A percentile compares a stretch with the other conserved stretches of the same genome.
phyloP scores from a whole-genome alignment of 768 basidiomycete genomes.

The Pulveroboletus sp. region DNA sequence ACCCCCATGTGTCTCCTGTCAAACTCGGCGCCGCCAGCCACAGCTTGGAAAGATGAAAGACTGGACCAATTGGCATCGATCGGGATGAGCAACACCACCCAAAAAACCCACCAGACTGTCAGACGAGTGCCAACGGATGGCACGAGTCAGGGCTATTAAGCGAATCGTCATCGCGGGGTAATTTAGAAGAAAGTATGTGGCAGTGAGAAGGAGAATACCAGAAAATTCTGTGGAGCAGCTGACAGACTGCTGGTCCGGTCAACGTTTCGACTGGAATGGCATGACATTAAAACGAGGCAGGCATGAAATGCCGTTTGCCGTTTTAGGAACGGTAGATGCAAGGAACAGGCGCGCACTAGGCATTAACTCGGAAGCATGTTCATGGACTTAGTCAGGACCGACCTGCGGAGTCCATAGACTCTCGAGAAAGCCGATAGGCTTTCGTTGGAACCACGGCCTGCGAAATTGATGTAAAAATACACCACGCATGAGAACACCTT shows the following conservation, averaged over 20 bases:
- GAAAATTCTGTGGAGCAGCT: slow-evolving; percentile 19
- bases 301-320: slow-evolving; percentile 8
- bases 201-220: slow-evolving; percentile 4
- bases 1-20: slow-evolving; percentile 5
- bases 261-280: slow-evolving; percentile 4
- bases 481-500: slow-evolving; percentile 16
- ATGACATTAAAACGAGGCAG: slow-evolving; percentile 24
- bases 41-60: slow-evolving; percentile 17
- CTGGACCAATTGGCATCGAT: slow-evolving; percentile 8
- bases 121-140: not conserved
- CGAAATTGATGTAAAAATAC: slow-evolving; percentile 28
- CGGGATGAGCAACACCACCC: slow-evolving; percentile 1
- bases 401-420: slow-evolving; percentile 11
- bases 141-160: slow-evolving; percentile 1
- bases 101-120: slow-evolving; percentile 7
- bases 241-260: slow-evolving; percentile 6
- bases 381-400: slow-evolving; percentile 22
- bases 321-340: slow-evolving; percentile 17
- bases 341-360: slow-evolving; percentile 7
- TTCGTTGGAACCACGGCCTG: slow-evolving; percentile 8
- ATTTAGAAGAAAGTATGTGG: slow-evolving; percentile 4
- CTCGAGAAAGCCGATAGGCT: slow-evolving; percentile 3
- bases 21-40: slow-evolving; percentile 12
- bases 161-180: slow-evolving; percentile 22
- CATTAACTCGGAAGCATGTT: slow-evolving; percentile 6